Evolutionary conservation across 106 monocot genomes (phyloP), one percentile per base, ranked within the genome.

Genomic region (Gastrodia elata): DNA sequence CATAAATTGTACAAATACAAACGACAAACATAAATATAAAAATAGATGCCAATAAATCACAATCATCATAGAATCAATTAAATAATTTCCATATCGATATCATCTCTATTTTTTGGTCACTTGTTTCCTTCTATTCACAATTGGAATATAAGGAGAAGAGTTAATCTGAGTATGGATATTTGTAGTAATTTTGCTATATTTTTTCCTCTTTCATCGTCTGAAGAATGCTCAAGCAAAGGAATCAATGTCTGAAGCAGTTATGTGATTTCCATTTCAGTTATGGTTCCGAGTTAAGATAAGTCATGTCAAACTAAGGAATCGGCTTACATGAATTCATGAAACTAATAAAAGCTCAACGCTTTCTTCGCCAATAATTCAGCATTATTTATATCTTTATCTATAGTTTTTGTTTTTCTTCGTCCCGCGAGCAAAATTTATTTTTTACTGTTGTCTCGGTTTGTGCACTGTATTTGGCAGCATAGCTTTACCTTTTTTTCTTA

Each of bases 221-320:
- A 18, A 36, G 67, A 67, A 67, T 67, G 67, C 38, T 67, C 36
- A 36, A 67, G 20, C 67, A 67, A 67, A 6, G 67, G 36, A 67
- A 67, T 67, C 37, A 67, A 67, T 27, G 67, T 10, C 67, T 20
- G 67, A 18, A 36, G 16, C 67, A 67, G 38, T 67, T 67, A 67
- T 38, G 67, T 67, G 67, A 36, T 36, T 20, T 67, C 67, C 61
- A 61, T 9, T 18, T 37, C 67, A 38, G 67, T 37, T 67, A 36
- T 67, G 11, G 61, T 32, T 61, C n/a, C 32, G 4, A 20, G 67
- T 27, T 36, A 67, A n/a, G 37, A 67, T 67, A 37, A 5, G 67
- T 67, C 37, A 27, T 36, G 13, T 67, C 34, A 36, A 18, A 37
- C 67, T 20, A 67, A 32, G 26, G 10, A 61, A 36, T 67, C 67